These are phyloP conservation scores for Fistulinella cinereoalba DNA, from an alignment of 1,284 basidiomycete species.

Conservation along the genomic window DNA sequence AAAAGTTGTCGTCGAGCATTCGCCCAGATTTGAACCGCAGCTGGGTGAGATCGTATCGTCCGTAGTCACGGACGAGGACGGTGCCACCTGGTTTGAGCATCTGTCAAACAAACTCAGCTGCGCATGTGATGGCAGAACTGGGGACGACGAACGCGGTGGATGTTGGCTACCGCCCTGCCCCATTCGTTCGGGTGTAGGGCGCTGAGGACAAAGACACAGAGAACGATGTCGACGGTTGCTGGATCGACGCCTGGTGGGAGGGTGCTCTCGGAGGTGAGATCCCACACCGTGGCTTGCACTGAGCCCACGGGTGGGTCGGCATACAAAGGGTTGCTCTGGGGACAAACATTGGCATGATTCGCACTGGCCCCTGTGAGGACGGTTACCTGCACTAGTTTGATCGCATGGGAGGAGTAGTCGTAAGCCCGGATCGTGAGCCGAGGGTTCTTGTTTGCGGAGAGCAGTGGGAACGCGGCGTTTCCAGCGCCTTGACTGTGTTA, in stretches of 20 bases:
- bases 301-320: constrained; percentile 61
- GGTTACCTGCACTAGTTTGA: constrained; percentile 83
- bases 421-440: constrained; percentile 74
- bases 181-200: constrained; percentile 95
- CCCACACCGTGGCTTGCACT: constrained; percentile 88
- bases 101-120: constrained; percentile 37
- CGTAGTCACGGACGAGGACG: constrained; percentile 91
- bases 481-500: constrained; percentile 66
- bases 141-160: constrained; percentile 57
- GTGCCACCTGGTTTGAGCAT: constrained; percentile 89
- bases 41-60: constrained; percentile 91
- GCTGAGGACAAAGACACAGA: constrained; percentile 94
- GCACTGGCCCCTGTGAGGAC: background rate
- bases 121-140: background rate
- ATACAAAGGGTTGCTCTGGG: constrained; percentile 71
- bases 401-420: constrained; percentile 89
- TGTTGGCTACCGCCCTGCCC: constrained; percentile 81
- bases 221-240: constrained; percentile 78
- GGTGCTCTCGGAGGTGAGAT: constrained; percentile 63
- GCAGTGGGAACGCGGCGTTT: constrained; percentile 89
- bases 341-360: background rate
- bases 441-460: constrained; percentile 82
- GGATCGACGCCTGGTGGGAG: constrained; percentile 67
- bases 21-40: constrained; percentile 88
- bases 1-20: constrained; percentile 90